These are phyloP conservation scores for Berkeleyomyces rouxiae DNA, from an alignment of 2,329 filamentous ascomycete genomes.

Conservation along the genomic window DNA sequence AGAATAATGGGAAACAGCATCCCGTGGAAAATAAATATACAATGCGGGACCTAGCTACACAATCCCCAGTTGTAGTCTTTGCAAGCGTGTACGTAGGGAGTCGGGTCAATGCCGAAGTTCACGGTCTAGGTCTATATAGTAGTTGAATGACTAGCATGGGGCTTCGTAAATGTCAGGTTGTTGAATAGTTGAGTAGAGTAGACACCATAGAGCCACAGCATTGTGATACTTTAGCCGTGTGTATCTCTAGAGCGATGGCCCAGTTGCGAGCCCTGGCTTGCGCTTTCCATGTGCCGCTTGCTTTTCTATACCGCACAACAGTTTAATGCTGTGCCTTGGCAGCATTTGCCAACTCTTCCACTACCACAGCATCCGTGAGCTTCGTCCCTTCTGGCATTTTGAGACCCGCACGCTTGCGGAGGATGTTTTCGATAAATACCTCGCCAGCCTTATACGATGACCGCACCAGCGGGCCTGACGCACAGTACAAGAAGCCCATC, in stretches of 20 bases:
- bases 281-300: no score
- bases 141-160: not conserved
- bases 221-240: not conserved
- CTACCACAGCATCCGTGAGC: slow-evolving; percentile 25
- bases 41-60: not conserved
- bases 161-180: not conserved
- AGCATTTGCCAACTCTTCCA: slow-evolving; percentile 20
- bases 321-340: not conserved
- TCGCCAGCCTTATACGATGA: slow-evolving; percentile 97
- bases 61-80: not conserved
- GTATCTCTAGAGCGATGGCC: no score
- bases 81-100: not conserved
- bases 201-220: not conserved
- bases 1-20: not conserved
- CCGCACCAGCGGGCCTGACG: slow-evolving; percentile 78
- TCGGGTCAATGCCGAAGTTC: not conserved
- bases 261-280: no score
- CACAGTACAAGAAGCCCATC: slow-evolving; percentile 93
- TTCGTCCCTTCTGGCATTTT: slow-evolving; percentile 17
- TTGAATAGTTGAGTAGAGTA: not conserved
- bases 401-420: slow-evolving; percentile 53
- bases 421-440: slow-evolving; percentile 95
- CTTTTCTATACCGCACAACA: not conserved
- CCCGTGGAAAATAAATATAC: not conserved
- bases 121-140: not conserved